A percentile compares a stretch with the other conserved stretches of the same genome.
Conservation (phyloP, 176 grass and related monocot species). For the Triticum urartu region DNA sequence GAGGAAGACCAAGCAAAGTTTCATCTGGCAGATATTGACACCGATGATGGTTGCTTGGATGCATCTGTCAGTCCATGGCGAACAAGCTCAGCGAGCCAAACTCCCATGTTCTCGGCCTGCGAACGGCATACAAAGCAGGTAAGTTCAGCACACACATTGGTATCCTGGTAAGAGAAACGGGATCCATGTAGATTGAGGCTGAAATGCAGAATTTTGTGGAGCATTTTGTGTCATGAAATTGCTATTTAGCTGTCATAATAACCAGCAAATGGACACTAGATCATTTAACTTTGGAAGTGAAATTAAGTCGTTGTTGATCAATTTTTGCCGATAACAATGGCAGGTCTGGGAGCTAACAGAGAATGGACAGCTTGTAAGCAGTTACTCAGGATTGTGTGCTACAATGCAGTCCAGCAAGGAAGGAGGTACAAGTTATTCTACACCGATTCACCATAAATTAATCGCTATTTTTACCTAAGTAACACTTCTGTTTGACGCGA, state of each 20-base stretch:
- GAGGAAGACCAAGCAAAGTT: slow-evolving; percentile 46
- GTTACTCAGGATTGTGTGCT: slow-evolving; percentile 79
- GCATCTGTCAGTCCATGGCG: slow-evolving; percentile 44
- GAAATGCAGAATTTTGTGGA: neutral
- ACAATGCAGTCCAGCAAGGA: slow-evolving; percentile 37
- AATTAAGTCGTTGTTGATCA: neutral
- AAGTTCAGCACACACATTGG: neutral
- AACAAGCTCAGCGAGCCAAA: slow-evolving; percentile 21
- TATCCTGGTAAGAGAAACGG: neutral
- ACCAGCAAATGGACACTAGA: neutral
- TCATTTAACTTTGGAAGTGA: slow-evolving; percentile 3
- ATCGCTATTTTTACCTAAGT: slow-evolving; percentile 21
- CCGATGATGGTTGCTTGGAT: slow-evolving; percentile 54
- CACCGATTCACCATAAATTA: neutral
- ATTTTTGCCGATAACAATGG: slow-evolving; percentile 14
- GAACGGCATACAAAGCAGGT: slow-evolving; percentile 72
- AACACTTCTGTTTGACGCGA: slow-evolving; percentile 27
- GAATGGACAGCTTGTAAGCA: slow-evolving; percentile 83
- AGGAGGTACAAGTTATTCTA: slow-evolving; percentile 12
- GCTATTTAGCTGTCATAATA: neutral
- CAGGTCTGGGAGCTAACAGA: slow-evolving; percentile 82
- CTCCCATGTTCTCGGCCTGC: slow-evolving; percentile 51
- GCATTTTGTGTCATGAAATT: neutral
- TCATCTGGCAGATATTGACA: slow-evolving; percentile 35
- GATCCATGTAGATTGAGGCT: neutral